phyloP scores from a whole-genome alignment of 1,284 basidiomycete species.

The Melampsora larici-populina region DNA sequence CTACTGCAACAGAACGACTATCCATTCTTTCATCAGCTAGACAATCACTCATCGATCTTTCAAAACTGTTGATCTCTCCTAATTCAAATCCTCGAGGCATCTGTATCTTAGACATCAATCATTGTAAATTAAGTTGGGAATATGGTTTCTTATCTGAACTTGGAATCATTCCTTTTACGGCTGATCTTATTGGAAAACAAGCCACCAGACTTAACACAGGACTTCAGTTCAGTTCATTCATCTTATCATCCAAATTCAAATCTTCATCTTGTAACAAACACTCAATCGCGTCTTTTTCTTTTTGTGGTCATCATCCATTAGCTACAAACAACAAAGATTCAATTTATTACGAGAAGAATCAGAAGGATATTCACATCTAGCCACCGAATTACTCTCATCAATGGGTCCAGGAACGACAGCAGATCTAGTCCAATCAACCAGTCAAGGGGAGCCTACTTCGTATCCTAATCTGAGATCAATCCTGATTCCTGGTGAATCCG shows the following conservation, averaged over 20 bases:
- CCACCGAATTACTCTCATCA: slow-evolving; percentile 74
- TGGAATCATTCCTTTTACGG: slow-evolving; percentile 32
- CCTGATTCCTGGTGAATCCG: slow-evolving; percentile 51
- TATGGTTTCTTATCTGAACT: slow-evolving; percentile 36
- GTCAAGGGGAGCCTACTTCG: slow-evolving; percentile 6
- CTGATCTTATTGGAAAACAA: slow-evolving; percentile 36
- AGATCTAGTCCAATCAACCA: slow-evolving; percentile 52
- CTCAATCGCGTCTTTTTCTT: slow-evolving; percentile 4
- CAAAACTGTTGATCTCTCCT: slow-evolving; percentile 13
- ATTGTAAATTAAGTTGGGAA: slow-evolving; percentile 40
- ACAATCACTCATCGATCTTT: slow-evolving; percentile 28
- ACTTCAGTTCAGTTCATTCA: slow-evolving; percentile 22
- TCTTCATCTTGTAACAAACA: background rate
- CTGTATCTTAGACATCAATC: slow-evolving; percentile 6
- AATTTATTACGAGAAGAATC: slow-evolving; percentile 95
- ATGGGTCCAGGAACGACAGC: slow-evolving; percentile 66
- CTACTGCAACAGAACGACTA: background rate
- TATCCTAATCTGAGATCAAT: slow-evolving; percentile 48
- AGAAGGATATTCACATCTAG: slow-evolving; percentile 91
- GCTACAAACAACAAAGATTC: slow-evolving; percentile 97
- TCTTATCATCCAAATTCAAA: background rate
- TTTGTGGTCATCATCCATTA: slow-evolving; percentile 45
- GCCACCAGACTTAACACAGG: slow-evolving; percentile 36
- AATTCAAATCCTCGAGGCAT: slow-evolving; percentile 5
- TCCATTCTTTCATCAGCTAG: slow-evolving; percentile 7